Conservation (phyloP, 1,139 yeast genomes). For the Barnettozyma hawaiiensis region DNA sequence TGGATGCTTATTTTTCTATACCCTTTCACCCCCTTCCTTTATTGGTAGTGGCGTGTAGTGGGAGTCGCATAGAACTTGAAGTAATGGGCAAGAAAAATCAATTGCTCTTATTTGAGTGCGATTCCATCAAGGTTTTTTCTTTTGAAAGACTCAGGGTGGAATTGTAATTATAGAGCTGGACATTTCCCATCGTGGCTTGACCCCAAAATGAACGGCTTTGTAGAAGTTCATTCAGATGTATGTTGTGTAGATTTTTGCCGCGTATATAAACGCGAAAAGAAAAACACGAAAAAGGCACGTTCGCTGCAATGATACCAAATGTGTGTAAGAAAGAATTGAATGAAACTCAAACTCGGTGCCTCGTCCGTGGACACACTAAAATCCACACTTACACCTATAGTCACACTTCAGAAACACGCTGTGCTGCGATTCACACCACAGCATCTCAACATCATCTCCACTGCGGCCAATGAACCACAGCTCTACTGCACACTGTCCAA, state of each 20-base stretch:
- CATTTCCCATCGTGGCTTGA: too few relatives aligned
- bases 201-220: neutral
- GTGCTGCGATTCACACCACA: conserved; percentile 44
- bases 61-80: neutral
- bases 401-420: conserved; percentile 33
- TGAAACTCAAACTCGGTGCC: neutral
- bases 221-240: neutral
- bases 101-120: conserved; percentile 68
- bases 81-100: conserved; percentile 53
- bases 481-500: conserved; percentile 52
- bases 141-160: conserved; percentile 47
- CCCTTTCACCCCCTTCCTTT: conserved; percentile 14
- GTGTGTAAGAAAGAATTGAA: neutral
- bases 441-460: conserved; percentile 45
- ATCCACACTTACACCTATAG: conserved; percentile 29
- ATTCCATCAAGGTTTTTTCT: conserved; percentile 56
- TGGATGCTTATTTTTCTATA: conserved; percentile 37
- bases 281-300: neutral
- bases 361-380: conserved; percentile 7
- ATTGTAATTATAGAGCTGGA: conserved; percentile 69
- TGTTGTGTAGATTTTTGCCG: neutral
- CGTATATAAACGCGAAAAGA: neutral
- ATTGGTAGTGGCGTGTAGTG: too few relatives aligned
- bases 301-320: too few relatives aligned
- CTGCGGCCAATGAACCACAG: conserved; percentile 49